A percentile compares a stretch with the other conserved stretches of the same genome.
Conservation (phyloP, 495 filamentous ascomycete genomes). For the Astrothelium macrocarpum region DNA sequence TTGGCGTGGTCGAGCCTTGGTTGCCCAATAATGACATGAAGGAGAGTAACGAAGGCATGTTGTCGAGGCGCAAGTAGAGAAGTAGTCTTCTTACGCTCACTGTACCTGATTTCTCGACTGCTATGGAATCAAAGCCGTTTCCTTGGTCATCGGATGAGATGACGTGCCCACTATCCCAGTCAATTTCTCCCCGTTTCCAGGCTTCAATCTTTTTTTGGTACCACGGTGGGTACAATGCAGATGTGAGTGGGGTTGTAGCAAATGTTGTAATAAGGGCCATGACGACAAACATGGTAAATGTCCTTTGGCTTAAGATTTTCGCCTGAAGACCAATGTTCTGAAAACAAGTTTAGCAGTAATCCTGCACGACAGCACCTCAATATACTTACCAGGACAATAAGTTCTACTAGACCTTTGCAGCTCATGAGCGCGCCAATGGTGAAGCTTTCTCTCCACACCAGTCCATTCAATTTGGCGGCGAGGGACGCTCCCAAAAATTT, state of each 20-base stretch:
- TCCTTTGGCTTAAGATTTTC: slow-evolving; percentile 71
- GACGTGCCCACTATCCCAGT: slow-evolving; percentile 70
- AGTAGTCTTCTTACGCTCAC: slow-evolving; percentile 42
- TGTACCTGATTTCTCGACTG: slow-evolving; percentile 30
- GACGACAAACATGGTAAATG: slow-evolving; percentile 98
- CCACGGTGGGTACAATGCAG: slow-evolving; percentile 70
- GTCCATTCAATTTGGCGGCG: slow-evolving; percentile 64
- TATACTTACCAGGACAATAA: slow-evolving; percentile 77
- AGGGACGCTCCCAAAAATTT: slow-evolving; percentile 81
- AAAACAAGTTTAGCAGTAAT: not conserved
- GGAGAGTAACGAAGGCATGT: slow-evolving; percentile 75
- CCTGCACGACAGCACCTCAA: not conserved
- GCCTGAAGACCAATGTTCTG: slow-evolving; percentile 94
- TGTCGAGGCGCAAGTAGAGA: slow-evolving; percentile 77
- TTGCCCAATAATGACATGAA: slow-evolving; percentile 69
- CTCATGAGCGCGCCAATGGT: slow-evolving; percentile 93
- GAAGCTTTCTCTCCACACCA: slow-evolving; percentile 89
- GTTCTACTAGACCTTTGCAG: slow-evolving; percentile 91
- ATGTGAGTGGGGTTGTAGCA: slow-evolving; percentile 74
- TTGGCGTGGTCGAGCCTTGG: slow-evolving; percentile 8
- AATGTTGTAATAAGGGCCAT: slow-evolving; percentile 94
- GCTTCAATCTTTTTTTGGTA: slow-evolving; percentile 85
- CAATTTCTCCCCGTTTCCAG: slow-evolving; percentile 88
- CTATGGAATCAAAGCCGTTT: slow-evolving; percentile 19
- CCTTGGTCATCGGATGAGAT: slow-evolving; percentile 24